phyloP scores from a whole-genome alignment of 2,329 filamentous ascomycete species.

The Fusarium nurragi region DNA sequence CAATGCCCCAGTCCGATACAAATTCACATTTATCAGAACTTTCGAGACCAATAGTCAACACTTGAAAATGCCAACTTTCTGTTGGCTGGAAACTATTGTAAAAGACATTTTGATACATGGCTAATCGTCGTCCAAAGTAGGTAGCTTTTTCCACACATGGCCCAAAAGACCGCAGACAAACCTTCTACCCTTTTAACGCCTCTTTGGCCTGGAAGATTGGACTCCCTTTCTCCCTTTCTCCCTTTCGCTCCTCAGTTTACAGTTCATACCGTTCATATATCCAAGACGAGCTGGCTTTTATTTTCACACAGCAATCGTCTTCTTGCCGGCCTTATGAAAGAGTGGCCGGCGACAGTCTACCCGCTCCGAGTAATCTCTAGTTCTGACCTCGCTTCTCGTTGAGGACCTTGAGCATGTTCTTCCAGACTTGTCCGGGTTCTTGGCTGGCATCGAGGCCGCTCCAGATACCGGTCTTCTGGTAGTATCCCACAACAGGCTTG shows the following conservation, averaged over 20 bases:
- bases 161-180: constrained; percentile 41
- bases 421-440: constrained; percentile 95
- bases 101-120: constrained; percentile 45
- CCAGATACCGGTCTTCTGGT: constrained; percentile 98
- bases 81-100: constrained; percentile 38
- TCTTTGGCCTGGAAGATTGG: constrained; percentile 38
- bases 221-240: constrained; percentile 18
- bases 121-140: constrained; percentile 42
- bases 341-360: constrained; percentile 16
- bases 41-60: constrained; percentile 1
- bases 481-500: constrained; percentile 90
- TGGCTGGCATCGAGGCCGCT: constrained; percentile 94
- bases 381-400: constrained; percentile 56
- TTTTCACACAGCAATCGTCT: constrained; percentile 38
- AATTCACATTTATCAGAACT: not conserved
- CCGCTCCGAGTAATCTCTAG: constrained; percentile 42
- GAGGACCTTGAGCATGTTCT: constrained; percentile 87
- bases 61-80: constrained; percentile 36
- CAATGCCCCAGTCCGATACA: not conserved
- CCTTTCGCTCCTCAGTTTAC: constrained; percentile 29
- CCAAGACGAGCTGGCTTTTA: constrained; percentile 36
- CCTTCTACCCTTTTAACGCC: constrained; percentile 44
- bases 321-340: constrained; percentile 45
- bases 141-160: constrained; percentile 43
- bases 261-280: constrained; percentile 44